Evolutionary conservation across 192 early-diverging fungal species (phyloP).

Genomic region (Diversispora epigaea): DNA sequence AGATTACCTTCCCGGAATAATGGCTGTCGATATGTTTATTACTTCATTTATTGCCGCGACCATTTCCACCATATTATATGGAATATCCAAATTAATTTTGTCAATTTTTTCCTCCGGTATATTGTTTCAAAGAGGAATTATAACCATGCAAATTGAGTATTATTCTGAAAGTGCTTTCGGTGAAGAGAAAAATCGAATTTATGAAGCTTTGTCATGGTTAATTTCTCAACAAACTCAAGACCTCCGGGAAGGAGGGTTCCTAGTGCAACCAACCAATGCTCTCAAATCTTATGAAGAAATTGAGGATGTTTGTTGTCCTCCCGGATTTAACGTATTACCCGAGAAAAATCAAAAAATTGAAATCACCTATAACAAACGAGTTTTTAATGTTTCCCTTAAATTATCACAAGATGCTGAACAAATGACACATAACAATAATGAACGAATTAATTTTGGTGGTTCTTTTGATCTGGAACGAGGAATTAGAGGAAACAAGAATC

Average conservation of each 20-base stretch:
- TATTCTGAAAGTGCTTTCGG: not conserved
- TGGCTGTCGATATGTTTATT: constrained; percentile 25
- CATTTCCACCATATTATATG: not conserved
- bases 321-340: constrained; percentile 2
- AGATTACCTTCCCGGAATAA: constrained; percentile 15
- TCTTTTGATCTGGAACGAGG: no score
- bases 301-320: constrained; percentile 15
- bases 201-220: constrained; percentile 26
- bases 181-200: not conserved
- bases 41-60: not conserved
- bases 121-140: not conserved
- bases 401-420: not conserved
- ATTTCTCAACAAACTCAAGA: constrained; percentile 25
- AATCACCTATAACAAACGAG: constrained; percentile 9
- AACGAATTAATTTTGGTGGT: not conserved
- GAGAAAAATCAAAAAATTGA: constrained; percentile 12
- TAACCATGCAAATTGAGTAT: constrained; percentile 25
- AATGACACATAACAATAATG: not conserved
- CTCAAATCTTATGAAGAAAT: not conserved
- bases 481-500: no score
- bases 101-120: no score
- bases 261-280: constrained; percentile 3
- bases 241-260: not conserved
- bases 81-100: not conserved
- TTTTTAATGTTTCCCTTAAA: constrained; percentile 21